Base-by-base conservation (phyloP, 116 monocot species). In the Dioscorea cayenensis region DNA sequence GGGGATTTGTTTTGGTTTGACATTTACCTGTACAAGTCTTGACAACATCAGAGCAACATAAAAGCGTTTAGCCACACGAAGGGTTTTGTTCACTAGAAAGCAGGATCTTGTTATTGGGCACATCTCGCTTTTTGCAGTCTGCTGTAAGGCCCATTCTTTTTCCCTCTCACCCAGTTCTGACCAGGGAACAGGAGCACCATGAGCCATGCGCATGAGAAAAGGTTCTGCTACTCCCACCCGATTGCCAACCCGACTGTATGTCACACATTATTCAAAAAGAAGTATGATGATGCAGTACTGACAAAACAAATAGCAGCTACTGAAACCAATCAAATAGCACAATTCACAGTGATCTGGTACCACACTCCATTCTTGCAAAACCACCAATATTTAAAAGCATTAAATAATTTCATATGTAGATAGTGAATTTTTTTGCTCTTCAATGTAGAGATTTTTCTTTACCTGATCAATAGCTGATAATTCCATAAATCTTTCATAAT, bases 201-300 rank as follows among this genome's bases (percentile, higher is more conserved):
- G 99, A 51, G 99, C 94, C 91, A 91, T 91, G 36, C 89, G 91
- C 99, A 99, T 99, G 80, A 99, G 80, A 64, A 94, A 99, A 43
- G 99, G 94, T 64, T 94, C 99, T 37, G 67, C 51, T 49, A 99
- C 91, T n/a, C 99, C 99, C 65, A 99, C 91, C 49, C 94, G 79
- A 70, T 89, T 94, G 63, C 99, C 99, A 64, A 99, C 99, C 99
- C 22, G 99, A 99, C 99, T 99, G 76, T 66, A 83, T 23, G 72
- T 72, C 48, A 49, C 38, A 73, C 43, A 59, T 67, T 52, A 6
- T 14, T 7, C 43, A 43, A 65, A 65, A 20, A 52, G 32, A 65
- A 60, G 14, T 35, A 29, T 28, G 49, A 68, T 21, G 69, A 64
- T 43, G 43, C 43, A 43, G 18, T 9, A 51, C 7, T 67, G 48